Base-by-base conservation (phyloP, 1,284 basidiomycete species). In the Golubevia pallescens region DNA sequence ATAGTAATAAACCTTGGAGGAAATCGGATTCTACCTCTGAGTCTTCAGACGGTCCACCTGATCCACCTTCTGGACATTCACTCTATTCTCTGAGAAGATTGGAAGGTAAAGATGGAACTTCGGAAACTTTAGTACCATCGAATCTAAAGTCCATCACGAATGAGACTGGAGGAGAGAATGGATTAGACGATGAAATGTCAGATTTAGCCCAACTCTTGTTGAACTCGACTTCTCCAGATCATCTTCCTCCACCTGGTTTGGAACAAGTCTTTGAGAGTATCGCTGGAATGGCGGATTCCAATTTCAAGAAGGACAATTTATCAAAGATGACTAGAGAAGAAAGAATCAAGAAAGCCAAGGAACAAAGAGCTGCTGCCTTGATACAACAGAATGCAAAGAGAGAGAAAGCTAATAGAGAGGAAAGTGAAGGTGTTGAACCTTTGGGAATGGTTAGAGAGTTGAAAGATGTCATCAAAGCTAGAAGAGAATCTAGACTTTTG, bases 231-330 rank as follows among this genome's bases (percentile, higher is more conserved):
- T 74, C 74, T 23, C 69, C 80, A 3, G 60, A 71, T 19, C 68
- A 68, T 2, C 68, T 83, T 8, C 78, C 80, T 20, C 72, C 74
- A 16, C 74, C 76, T 0, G 80, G 78, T 4, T 60, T 70, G 16
- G 80, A 83, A 28, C 73, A 83, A 55, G 73, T 83, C 51, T 83
- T 75, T 53, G 81, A 83, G 58, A 70, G 73, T 62, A 73, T 77
- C 34, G 73, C 74, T 3, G 73, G 78, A 19, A 60, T 67, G 60
- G 70, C 69, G 6, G 60, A 65, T 20, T n/a, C 63, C 1, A 60
- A 61, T 32, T 58, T 60, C 1, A 48, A 66, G 1, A 65, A 61
- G 1, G 20, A n/a, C 1, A 61, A 60, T 8, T 68, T 52, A 2
- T 48, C 57, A 48, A 71, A 69, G 55, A 58, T 69, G n/a, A 67